These are phyloP conservation scores for Sparassis latifolia DNA, from an alignment of 1,284 basidiomycete species.

Conservation along the genomic window DNA sequence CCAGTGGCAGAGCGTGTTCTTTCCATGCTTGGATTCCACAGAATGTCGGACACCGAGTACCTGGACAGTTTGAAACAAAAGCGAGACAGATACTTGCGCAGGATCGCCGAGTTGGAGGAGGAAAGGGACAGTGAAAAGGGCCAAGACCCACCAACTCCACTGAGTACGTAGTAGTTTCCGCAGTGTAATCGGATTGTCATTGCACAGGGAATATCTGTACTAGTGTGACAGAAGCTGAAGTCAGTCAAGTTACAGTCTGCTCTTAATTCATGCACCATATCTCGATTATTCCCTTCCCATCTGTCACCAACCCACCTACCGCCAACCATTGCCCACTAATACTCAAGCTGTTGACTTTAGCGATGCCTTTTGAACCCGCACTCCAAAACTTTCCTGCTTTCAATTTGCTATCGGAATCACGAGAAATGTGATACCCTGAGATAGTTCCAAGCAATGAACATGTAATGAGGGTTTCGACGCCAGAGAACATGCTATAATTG, in stretches of 20 bases:
- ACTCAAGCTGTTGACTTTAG: conserved; percentile 59
- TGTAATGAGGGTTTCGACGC: conserved; percentile 36
- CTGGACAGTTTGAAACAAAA: conserved; percentile 44
- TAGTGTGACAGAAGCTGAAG: too few species aligned
- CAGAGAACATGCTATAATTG: conserved; percentile 42
- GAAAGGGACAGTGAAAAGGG: conserved; percentile 16
- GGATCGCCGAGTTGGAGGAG: conserved; percentile 51
- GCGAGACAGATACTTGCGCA: conserved; percentile 42
- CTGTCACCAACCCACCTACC: conserved; percentile 53
- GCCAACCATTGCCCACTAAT: conserved; percentile 37
- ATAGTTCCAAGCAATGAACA: conserved; percentile 59
- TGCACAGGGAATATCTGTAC: too few species aligned
- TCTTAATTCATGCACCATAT: conserved; percentile 34
- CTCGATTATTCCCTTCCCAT: conserved; percentile 56
- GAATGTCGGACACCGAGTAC: conserved; percentile 60
- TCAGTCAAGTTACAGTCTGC: not conserved
- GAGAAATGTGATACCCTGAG: conserved; percentile 37
- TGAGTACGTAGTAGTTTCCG: not conserved
- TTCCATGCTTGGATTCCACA: conserved; percentile 39
- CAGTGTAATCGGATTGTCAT: too few species aligned
- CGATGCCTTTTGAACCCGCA: conserved; percentile 31
- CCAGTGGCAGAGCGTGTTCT: conserved; percentile 32
- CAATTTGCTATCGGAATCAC: conserved; percentile 22
- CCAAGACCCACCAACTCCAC: not conserved
- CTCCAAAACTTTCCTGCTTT: conserved; percentile 39